These are phyloP conservation scores for Plantago ovata DNA, from an alignment of 257 asterid species.

Conservation along the genomic window DNA sequence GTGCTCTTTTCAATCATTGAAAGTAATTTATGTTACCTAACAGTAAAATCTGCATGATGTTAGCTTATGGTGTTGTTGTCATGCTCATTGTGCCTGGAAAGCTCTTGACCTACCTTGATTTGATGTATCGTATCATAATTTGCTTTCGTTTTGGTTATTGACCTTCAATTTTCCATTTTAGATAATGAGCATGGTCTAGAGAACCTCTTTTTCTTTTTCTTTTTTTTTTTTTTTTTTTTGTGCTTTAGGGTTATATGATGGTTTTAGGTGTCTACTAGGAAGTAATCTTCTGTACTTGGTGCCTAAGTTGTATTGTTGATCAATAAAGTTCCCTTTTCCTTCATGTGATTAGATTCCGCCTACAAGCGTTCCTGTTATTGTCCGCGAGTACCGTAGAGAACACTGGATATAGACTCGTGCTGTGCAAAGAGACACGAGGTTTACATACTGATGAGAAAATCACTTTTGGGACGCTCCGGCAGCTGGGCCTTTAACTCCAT, in stretches of 20 bases:
- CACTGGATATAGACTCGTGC: constrained; percentile 53
- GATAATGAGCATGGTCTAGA: neutral
- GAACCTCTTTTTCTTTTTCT: no score
- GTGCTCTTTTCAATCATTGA: no score
- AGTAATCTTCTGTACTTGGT: no score
- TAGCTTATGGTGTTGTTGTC: no score
- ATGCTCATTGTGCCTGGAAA: neutral
- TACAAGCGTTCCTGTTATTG: constrained; percentile 91
- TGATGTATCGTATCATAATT: no score
- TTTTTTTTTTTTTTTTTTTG: neutral
- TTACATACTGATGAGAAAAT: constrained; percentile 10
- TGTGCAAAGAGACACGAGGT: constrained; percentile 7
- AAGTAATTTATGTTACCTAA: no score
- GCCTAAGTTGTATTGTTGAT: no score
- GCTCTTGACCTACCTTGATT: neutral
- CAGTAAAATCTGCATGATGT: no score
- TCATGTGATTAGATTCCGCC: constrained; percentile 71
- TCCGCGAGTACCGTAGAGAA: constrained; percentile 75
- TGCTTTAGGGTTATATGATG: neutral
- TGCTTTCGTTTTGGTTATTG: neutral
- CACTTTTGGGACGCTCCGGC: constrained; percentile 12
- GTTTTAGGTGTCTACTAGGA: no score
- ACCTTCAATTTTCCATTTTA: neutral
- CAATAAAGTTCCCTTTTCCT: neutral
- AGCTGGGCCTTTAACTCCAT: neutral